Conservation (phyloP, 2,329 filamentous ascomycete genomes). For the Beauveria australis region DNA sequence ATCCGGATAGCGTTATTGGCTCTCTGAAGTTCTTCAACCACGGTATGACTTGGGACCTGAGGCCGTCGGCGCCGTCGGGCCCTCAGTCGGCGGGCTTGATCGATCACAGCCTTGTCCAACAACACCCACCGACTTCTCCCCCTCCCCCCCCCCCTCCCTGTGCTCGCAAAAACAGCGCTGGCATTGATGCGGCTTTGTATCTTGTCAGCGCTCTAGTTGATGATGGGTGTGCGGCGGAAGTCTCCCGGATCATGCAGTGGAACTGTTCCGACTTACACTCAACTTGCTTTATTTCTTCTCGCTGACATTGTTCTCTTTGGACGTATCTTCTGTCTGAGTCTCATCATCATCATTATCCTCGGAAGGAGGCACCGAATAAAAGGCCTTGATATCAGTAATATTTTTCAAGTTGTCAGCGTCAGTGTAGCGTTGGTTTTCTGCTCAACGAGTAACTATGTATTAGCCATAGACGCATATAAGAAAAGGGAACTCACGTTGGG, state of each 20-base stretch:
- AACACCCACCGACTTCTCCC: not conserved
- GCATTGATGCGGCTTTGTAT: slow-evolving; percentile 63
- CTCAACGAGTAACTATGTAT: not conserved
- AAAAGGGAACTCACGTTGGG: no score
- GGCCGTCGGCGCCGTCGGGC: not conserved
- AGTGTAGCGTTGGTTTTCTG: not conserved
- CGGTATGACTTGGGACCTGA: not conserved
- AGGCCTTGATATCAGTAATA: not conserved
- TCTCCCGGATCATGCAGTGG: slow-evolving; percentile 69
- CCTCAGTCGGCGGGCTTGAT: not conserved
- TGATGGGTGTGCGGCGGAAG: slow-evolving; percentile 66
- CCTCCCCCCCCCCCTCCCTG: no score
- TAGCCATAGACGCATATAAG: not conserved
- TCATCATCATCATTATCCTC: not conserved
- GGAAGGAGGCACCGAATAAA: not conserved
- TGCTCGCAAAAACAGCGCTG: slow-evolving; percentile 49
- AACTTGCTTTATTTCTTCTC: not conserved
- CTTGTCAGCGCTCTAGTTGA: slow-evolving; percentile 76
- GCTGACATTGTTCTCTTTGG: not conserved
- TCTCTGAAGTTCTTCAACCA: not conserved
- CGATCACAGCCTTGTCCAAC: not conserved
- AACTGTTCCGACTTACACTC: slow-evolving; percentile 41
- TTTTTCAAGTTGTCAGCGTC: not conserved
- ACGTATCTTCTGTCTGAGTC: not conserved
- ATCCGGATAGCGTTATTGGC: no score